These are phyloP conservation scores for Fusarium staphyleae DNA, from an alignment of 2,329 filamentous ascomycete genomes.

Conservation along the genomic window DNA sequence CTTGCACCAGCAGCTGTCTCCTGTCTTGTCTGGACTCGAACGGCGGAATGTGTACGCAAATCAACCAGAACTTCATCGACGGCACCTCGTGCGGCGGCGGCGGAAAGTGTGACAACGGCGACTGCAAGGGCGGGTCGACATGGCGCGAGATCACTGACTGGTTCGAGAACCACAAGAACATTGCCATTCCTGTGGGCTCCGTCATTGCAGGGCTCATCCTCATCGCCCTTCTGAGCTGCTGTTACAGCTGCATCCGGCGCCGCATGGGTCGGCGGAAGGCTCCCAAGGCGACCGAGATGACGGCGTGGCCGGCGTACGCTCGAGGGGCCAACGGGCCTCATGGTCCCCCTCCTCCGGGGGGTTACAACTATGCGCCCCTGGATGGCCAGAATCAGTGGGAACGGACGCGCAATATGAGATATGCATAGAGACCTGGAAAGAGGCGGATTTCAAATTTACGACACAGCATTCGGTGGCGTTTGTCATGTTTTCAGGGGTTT, in stretches of 20 bases:
- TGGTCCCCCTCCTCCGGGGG: constrained; percentile 3
- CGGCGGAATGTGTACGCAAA: constrained; percentile 72
- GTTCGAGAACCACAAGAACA: constrained; percentile 76
- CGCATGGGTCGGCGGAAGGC: constrained; percentile 34
- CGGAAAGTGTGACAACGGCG: constrained; percentile 79
- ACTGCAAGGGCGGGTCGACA: constrained; percentile 74
- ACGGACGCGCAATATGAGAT: constrained; percentile 42
- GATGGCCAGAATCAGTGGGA: constrained; percentile 28
- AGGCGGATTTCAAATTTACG: background rate
- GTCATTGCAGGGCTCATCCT: constrained; percentile 77
- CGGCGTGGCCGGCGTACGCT: constrained; percentile 37
- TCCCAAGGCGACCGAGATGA: constrained; percentile 40
- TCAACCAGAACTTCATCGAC: constrained; percentile 93
- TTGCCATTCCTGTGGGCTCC: constrained; percentile 81
- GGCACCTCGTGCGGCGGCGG: constrained; percentile 85
- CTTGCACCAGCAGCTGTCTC: constrained; percentile 74
- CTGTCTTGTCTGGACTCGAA: constrained; percentile 80
- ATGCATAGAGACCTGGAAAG: constrained; percentile 36
- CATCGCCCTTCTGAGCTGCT: constrained; percentile 72
- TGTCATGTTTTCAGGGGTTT: constrained; percentile 11
- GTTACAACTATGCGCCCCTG: constrained; percentile 35
- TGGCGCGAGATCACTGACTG: constrained; percentile 75
- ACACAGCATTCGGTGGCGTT: constrained; percentile 38
- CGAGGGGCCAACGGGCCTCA: constrained; percentile 18
- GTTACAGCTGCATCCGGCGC: constrained; percentile 56